Evolutionary conservation across 306 rosid species (phyloP).

Genomic region (Medicago lupulina): DNA sequence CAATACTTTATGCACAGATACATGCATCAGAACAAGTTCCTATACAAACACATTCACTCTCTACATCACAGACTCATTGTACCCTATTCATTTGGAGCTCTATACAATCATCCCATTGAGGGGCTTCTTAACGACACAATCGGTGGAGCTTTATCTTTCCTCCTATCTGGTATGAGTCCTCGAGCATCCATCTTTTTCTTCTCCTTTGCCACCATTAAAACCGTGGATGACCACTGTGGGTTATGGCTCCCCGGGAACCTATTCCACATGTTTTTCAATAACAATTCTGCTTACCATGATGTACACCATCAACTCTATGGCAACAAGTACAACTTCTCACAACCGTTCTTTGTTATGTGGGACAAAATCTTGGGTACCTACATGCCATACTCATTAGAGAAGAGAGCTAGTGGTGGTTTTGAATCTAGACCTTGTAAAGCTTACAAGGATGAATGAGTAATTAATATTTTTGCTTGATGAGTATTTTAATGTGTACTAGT

Average conservation of each 20-base stretch:
- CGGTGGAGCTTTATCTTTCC: constrained; percentile 93
- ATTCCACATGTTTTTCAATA: constrained; percentile 74
- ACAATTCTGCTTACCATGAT: constrained; percentile 93
- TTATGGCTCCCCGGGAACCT: constrained; percentile 90
- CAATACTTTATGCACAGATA: constrained; percentile 96
- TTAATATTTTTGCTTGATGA: constrained; percentile 45
- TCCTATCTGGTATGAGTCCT: constrained; percentile 87
- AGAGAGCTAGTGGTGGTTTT: constrained; percentile 79
- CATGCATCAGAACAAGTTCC: constrained; percentile 96
- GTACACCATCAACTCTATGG: constrained; percentile 97
- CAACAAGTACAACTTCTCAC: constrained; percentile 91
- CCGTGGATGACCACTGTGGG: constrained; percentile 97
- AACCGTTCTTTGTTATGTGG: constrained; percentile 94
- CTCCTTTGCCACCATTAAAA: constrained; percentile 93
- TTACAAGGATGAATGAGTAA: constrained; percentile 58
- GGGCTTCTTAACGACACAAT: constrained; percentile 94
- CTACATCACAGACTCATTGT: constrained; percentile 91
- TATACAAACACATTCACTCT: constrained; percentile 93
- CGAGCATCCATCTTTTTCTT: constrained; percentile 91
- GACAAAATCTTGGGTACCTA: constrained; percentile 83
- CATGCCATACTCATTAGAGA: constrained; percentile 89
- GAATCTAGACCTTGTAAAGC: constrained; percentile 71
- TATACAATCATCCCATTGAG: constrained; percentile 94
- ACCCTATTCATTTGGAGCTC: constrained; percentile 92
- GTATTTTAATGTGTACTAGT: constrained; percentile 62